phyloP scores from a whole-genome alignment of 2,329 filamentous ascomycete genomes.

The Aspergillus novoparasiticus region DNA sequence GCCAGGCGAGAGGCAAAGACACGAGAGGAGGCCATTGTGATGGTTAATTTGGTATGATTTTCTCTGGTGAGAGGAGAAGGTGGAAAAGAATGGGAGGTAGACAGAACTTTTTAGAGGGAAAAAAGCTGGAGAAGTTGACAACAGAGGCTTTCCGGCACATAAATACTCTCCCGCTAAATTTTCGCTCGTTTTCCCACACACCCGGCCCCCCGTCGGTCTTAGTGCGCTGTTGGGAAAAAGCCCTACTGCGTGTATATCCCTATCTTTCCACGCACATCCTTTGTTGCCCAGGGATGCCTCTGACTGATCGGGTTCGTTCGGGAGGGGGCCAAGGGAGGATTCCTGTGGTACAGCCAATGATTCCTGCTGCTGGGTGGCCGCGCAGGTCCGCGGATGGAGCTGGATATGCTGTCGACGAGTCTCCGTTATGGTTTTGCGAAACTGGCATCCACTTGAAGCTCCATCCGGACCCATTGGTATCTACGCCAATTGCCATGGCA shows the following conservation, averaged over 20 bases:
- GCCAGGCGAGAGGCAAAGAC: conserved; percentile 77
- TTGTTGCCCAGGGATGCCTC: conserved; percentile 10
- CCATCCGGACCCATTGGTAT: conserved; percentile 13
- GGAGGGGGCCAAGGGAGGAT: conserved; percentile 22
- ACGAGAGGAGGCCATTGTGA: conserved; percentile 79
- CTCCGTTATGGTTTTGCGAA: conserved; percentile 2
- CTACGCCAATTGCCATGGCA: conserved; percentile 7
- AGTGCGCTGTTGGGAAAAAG: conserved; percentile 32
- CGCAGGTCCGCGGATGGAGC: conserved; percentile 18
- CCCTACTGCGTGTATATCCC: conserved; percentile 26
- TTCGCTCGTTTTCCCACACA: conserved; percentile 33
- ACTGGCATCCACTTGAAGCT: conserved; percentile 20
- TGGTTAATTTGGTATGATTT: conserved; percentile 41
- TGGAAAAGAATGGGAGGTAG: conserved; percentile 27
- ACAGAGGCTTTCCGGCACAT: conserved; percentile 35
- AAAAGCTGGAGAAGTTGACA: conserved; percentile 38
- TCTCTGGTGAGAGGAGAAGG: conserved; percentile 22
- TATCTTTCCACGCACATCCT: conserved; percentile 17
- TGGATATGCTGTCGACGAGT: conserved; percentile 13
- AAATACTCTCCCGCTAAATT: conserved; percentile 44
- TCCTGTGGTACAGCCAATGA: conserved; percentile 23
- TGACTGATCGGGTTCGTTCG: conserved; percentile 26
- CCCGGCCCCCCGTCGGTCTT: conserved; percentile 32
- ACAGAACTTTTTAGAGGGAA: conserved; percentile 34
- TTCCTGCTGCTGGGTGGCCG: conserved; percentile 6